phyloP scores from a whole-genome alignment of 169 alveolate species.

The Plasmodium blacklocki region DNA sequence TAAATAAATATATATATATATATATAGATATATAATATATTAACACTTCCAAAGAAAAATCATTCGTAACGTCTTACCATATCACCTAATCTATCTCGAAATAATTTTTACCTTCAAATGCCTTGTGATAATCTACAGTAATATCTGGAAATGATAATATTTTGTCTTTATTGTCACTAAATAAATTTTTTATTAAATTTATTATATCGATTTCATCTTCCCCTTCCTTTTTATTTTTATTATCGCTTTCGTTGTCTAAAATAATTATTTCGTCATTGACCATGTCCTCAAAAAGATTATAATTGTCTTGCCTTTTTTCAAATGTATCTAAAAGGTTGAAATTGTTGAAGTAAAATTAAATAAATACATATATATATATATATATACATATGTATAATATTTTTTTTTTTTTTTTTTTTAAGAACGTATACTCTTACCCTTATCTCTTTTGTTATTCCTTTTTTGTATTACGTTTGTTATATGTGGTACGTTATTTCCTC shows the following conservation, averaged over 20 bases:
- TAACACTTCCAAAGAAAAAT: too few species aligned
- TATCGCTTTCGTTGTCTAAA: constrained; percentile 8
- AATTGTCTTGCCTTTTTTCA: constrained; percentile 20
- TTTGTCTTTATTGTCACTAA: constrained; percentile 32
- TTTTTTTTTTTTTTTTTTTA: too few species aligned
- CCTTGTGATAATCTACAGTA: constrained; percentile 60
- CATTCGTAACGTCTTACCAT: not conserved
- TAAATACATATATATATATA: not conserved
- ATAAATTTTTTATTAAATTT: constrained; percentile 32
- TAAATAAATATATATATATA: too few species aligned
- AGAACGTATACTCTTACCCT: constrained; percentile 14
- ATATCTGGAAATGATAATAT: constrained; percentile 37
- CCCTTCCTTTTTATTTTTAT: not conserved
- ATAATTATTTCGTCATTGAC: constrained; percentile 56
- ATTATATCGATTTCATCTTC: constrained; percentile 29
- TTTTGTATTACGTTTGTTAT: constrained; percentile 1
- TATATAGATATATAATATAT: too few species aligned
- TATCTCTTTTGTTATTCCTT: constrained; percentile 36
- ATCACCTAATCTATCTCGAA: constrained; percentile 42
- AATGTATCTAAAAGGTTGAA: not conserved
- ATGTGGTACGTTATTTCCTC: not conserved
- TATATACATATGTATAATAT: not conserved
- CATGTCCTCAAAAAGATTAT: constrained; percentile 1
- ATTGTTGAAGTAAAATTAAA: not conserved
- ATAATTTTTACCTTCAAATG: constrained; percentile 56